Evolutionary conservation across 1,284 basidiomycete species (phyloP).

Genomic region (Cutaneotrichosporon cutaneum): DNA sequence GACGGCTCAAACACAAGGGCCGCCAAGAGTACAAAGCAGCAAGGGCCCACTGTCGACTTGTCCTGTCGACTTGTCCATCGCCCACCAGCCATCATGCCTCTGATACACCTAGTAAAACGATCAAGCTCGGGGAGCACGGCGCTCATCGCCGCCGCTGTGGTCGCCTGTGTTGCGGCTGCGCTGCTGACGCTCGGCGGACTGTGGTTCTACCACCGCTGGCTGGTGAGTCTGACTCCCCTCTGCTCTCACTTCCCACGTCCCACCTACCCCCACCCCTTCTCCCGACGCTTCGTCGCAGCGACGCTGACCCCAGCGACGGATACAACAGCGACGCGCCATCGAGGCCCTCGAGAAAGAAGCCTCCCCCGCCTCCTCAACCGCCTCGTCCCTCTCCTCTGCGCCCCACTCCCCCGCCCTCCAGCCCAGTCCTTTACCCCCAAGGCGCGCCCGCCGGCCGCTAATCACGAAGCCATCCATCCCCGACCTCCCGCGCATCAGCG

Average conservation of each 20-base stretch:
- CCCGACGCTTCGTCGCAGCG: no score
- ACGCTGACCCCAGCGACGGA: neutral
- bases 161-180: neutral
- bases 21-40: neutral
- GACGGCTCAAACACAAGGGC: no score
- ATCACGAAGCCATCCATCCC: neutral
- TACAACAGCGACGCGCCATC: neutral
- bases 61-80: neutral
- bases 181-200: neutral
- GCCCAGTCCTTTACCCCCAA: neutral
- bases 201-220: neutral
- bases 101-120: neutral
- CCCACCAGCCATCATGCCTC: neutral
- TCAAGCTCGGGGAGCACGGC: neutral
- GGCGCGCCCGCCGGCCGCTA: neutral
- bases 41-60: neutral
- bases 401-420: neutral
- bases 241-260: neutral
- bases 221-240: neutral
- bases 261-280: no score
- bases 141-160: neutral
- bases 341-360: neutral
- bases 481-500: conserved; percentile 4
- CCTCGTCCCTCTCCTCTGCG: neutral
- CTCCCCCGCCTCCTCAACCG: neutral